Percentiles rank a stretch among this genome's conserved stretches.
Evolutionary conservation across 2,329 filamentous ascomycete genomes (phyloP).

Genomic region (Fusarium sp.): DNA sequence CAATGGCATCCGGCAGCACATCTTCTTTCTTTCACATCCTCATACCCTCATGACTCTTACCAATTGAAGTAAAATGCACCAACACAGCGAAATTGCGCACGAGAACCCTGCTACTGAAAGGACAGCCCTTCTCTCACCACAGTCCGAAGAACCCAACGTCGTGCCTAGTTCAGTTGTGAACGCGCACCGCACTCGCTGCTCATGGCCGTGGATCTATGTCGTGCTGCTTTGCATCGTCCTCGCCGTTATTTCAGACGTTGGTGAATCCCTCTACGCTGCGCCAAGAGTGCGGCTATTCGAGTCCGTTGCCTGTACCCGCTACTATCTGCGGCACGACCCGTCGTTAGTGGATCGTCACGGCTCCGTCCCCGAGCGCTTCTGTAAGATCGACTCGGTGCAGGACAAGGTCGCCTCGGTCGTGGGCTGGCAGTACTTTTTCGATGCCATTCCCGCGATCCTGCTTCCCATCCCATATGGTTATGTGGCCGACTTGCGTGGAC

Average conservation of each 20-base stretch:
- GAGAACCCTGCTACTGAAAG: background rate
- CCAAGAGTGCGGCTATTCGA: slow-evolving; percentile 12
- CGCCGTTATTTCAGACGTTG: background rate
- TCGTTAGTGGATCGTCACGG: slow-evolving; percentile 7
- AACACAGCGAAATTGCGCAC: background rate
- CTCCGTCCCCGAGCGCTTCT: background rate
- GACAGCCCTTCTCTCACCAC: slow-evolving; percentile 5
- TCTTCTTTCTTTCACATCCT: background rate
- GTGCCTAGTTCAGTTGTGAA: background rate
- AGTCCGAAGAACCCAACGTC: background rate
- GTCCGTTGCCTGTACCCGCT: slow-evolving; percentile 7
- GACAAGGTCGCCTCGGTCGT: slow-evolving; percentile 8
- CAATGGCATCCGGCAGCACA: background rate
- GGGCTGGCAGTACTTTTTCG: slow-evolving; percentile 13
- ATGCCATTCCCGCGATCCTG: slow-evolving; percentile 2
- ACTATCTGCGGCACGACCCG: slow-evolving; percentile 11
- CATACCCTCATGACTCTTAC: background rate
- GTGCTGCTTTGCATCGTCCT: slow-evolving; percentile 3
- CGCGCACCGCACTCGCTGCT: slow-evolving; percentile 2
- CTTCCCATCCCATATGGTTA: slow-evolving; percentile 4
- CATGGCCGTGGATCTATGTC: slow-evolving; percentile 8
- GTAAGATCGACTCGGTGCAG: background rate
- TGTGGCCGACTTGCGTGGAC: background rate
- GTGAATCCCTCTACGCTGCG: slow-evolving; percentile 5
- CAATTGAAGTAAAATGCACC: background rate